A percentile compares a stretch with the other conserved stretches of the same genome.
Conservation (phyloP, 2,329 filamentous ascomycete genomes). For the Teratosphaeria nubilosa region DNA sequence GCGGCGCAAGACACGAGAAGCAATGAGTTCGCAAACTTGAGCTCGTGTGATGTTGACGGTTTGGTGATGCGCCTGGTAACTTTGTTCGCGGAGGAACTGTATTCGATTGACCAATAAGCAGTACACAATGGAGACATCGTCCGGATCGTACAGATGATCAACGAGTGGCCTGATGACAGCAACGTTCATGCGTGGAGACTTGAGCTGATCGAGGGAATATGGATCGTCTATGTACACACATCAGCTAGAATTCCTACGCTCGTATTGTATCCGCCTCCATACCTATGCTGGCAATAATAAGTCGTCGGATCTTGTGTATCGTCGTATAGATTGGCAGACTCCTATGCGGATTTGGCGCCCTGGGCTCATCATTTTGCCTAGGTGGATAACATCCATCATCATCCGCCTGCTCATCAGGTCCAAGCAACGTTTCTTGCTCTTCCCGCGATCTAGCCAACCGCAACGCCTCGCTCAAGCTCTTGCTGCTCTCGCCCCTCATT, state of each 20-base stretch:
- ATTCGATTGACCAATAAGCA: slow-evolving; percentile 73
- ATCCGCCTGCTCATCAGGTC: slow-evolving; percentile 36
- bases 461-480: slow-evolving; percentile 29
- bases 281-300: slow-evolving; percentile 39
- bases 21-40: slow-evolving; percentile 68
- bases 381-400: slow-evolving; percentile 36
- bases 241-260: slow-evolving; percentile 3
- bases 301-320: slow-evolving; percentile 50
- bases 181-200: slow-evolving; percentile 72
- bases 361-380: slow-evolving; percentile 28
- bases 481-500: slow-evolving; percentile 20
- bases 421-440: slow-evolving; percentile 39
- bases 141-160: slow-evolving; percentile 69
- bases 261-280: neutral
- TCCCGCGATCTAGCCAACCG: slow-evolving; percentile 33
- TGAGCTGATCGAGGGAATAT: slow-evolving; percentile 64
- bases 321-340: slow-evolving; percentile 65
- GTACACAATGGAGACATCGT: slow-evolving; percentile 76
- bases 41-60: slow-evolving; percentile 73
- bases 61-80: slow-evolving; percentile 64
- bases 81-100: slow-evolving; percentile 70
- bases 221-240: slow-evolving; percentile 42
- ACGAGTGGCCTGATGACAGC: slow-evolving; percentile 70
- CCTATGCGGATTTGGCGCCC: slow-evolving; percentile 46
- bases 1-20: slow-evolving; percentile 64